Evolutionary conservation across 768 basidiomycete genomes (phyloP).

Genomic region (Lactifluus pinguis): DNA sequence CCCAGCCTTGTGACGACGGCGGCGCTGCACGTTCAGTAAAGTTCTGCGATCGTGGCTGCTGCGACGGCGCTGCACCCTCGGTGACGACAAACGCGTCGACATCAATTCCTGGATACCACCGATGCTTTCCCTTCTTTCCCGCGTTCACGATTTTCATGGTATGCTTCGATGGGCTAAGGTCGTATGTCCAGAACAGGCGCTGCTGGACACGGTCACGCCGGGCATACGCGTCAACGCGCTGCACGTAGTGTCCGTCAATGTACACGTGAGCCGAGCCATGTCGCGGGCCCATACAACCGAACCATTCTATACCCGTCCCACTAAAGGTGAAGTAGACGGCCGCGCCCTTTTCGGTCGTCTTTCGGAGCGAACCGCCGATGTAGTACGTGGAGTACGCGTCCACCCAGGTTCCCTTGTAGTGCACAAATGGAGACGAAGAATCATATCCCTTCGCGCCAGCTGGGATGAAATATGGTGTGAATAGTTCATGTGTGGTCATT

Average conservation of each 20-base stretch:
- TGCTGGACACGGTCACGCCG: conserved; percentile 39
- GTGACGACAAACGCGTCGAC: conserved; percentile 65
- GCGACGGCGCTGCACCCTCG: conserved; percentile 24
- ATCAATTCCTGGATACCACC: conserved; percentile 34
- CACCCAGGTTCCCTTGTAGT: conserved; percentile 52
- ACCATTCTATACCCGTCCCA: conserved; percentile 76
- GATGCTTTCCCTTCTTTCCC: conserved; percentile 33
- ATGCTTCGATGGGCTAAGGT: conserved; percentile 44
- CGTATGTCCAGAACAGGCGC: conserved; percentile 53
- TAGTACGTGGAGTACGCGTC: conserved; percentile 44
- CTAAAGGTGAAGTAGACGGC: conserved; percentile 49
- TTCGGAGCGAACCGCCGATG: conserved; percentile 40
- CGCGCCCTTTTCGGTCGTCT: conserved; percentile 42
- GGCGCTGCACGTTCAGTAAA: conserved; percentile 11
- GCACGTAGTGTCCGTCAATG: conserved; percentile 43
- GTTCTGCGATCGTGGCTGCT: conserved; percentile 13
- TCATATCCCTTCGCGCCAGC: conserved; percentile 63
- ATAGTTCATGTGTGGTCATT: conserved; percentile 36
- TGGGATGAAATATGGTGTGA: conserved; percentile 67
- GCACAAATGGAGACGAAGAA: conserved; percentile 58
- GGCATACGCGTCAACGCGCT: conserved; percentile 40
- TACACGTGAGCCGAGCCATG: conserved; percentile 51
- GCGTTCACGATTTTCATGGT: conserved; percentile 55
- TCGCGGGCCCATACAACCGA: conserved; percentile 45
- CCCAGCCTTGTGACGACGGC: conserved; percentile 34